Base-by-base conservation (phyloP, 2,329 filamentous ascomycete genomes). In the Cercospora beticola region DNA sequence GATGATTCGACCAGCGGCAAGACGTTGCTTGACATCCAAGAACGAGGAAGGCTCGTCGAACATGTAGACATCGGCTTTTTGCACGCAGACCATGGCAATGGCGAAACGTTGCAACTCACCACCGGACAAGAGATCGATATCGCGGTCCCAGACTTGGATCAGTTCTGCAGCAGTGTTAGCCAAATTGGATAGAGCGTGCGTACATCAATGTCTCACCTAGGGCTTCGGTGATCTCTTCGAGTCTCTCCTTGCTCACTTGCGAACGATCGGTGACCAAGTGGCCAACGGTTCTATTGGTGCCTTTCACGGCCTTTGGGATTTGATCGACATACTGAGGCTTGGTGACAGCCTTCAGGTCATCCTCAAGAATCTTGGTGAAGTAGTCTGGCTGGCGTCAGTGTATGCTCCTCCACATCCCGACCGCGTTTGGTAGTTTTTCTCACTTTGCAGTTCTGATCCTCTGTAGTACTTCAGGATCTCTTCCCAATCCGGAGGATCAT, bases 261-360 rank as follows among this genome's bases (percentile, higher is more conserved):
- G 87, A 84, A 73, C 93, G 90, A 75, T 89, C 87, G 78, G 92
- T 87, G 73, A 99, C 90, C 72, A 98, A 87, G 68, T 86, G 86
- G 74, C 89, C 87, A 66, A 99, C 96, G 28, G 88, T 88, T 83
- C 93, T 93, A 59, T 79, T 75, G 75, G 91, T 84, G 21, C 90
- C 90, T 79, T 91, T 93, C 78, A 99, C 91, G 52, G 95, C 94
- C 81, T 91, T 93, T 70, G 95, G 95, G 73, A 99, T 94, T 83
- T 98, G 95, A 77, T 99, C 95, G 77, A 99, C 95, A 85, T 99
- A 97, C 84, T 99, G 96, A 67, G 95, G 95, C 87, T 99, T 99
- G 76, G 98, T 94, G 68, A 99, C 92, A 69, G 96, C 94, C 86
- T 97, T 97, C 74, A 99, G 86, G 78, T 99, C 89, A 80, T 99